These are phyloP conservation scores for Trichoderma endophyticum DNA, from an alignment of 2,329 filamentous ascomycete species.

Conservation along the genomic window DNA sequence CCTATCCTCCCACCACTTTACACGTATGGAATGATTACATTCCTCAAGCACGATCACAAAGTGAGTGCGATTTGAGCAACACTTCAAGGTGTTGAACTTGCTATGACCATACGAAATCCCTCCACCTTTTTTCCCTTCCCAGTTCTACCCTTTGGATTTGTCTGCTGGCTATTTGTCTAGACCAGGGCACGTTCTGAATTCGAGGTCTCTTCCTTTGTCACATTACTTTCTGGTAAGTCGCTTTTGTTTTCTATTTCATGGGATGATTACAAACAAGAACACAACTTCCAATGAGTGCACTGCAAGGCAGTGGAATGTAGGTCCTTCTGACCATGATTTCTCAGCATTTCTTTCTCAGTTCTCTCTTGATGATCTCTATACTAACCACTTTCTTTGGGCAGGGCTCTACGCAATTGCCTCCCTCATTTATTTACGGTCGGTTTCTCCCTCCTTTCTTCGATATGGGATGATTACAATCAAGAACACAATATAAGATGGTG, in stretches of 20 bases:
- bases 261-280: neutral
- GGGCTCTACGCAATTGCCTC: neutral
- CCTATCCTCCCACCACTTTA: too few relatives aligned
- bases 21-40: neutral
- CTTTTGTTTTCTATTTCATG: neutral
- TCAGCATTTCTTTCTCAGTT: neutral
- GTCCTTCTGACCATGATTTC: neutral
- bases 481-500: neutral
- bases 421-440: neutral
- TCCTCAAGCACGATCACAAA: neutral
- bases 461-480: neutral
- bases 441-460: neutral
- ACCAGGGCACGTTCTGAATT: neutral
- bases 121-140: neutral
- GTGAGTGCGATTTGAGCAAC: neutral
- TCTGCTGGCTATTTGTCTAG: neutral
- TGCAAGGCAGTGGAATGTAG: neutral
- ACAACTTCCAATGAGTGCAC: neutral
- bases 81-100: neutral
- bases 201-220: neutral
- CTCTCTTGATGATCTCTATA: neutral
- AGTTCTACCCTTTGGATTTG: neutral
- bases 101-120: neutral
- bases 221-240: neutral
- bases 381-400: neutral